These are phyloP conservation scores for Exutisphaerella laricina DNA, from an alignment of 2,329 filamentous ascomycete genomes.

Conservation along the genomic window DNA sequence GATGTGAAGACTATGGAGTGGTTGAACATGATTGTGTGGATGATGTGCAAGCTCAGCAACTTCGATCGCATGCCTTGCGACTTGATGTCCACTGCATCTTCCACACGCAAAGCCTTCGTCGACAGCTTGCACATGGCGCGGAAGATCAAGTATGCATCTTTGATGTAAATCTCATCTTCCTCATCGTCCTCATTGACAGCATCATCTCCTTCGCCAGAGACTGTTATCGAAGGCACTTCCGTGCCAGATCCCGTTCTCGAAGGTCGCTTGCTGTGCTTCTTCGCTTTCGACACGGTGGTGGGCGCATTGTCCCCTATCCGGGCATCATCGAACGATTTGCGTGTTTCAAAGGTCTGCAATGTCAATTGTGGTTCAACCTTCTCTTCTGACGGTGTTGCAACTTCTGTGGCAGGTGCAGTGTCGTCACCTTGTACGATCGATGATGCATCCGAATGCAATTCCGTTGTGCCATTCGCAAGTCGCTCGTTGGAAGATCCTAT, in stretches of 20 bases:
- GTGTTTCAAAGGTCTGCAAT: constrained; percentile 62
- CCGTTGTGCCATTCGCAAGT: constrained; percentile 30
- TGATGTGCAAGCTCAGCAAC: constrained; percentile 87
- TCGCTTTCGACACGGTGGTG: constrained; percentile 59
- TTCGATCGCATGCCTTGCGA: constrained; percentile 98
- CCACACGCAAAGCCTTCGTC: constrained; percentile 80
- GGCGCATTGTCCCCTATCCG: constrained; percentile 62
- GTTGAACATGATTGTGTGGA: constrained; percentile 92
- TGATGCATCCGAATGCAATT: constrained; percentile 28
- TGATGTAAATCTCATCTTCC: constrained; percentile 92
- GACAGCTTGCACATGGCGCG: constrained; percentile 96
- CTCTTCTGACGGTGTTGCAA: constrained; percentile 40
- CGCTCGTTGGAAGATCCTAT: constrained; percentile 48
- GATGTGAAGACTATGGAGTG: constrained; percentile 87
- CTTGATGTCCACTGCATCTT: constrained; percentile 87
- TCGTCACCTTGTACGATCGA: constrained; percentile 23
- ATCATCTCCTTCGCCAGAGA: constrained; percentile 39
- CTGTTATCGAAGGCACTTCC: constrained; percentile 35
- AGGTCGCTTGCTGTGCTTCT: constrained; percentile 27
- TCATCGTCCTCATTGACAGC: constrained; percentile 64
- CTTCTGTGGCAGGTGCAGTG: constrained; percentile 26
- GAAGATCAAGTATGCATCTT: constrained; percentile 95
- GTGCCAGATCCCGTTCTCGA: constrained; percentile 42
- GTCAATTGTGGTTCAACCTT: constrained; percentile 56
- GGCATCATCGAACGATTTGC: constrained; percentile 60